Conservation (phyloP, 2,329 filamentous ascomycete species). For the Chaetomium strumarium region DNA sequence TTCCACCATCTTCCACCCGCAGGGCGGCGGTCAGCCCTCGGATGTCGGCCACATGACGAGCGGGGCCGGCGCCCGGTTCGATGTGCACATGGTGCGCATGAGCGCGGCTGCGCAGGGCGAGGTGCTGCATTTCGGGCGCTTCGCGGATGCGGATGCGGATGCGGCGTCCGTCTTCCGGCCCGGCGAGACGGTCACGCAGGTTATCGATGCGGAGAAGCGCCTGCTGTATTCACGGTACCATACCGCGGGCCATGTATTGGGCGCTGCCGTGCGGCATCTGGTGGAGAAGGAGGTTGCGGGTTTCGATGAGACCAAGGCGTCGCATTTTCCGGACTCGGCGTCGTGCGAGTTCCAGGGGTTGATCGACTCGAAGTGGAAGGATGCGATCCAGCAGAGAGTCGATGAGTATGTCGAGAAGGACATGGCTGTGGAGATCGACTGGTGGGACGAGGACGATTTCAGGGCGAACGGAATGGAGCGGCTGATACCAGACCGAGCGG, state of each 20-base stretch:
- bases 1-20: constrained; percentile 68
- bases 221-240: constrained; percentile 62
- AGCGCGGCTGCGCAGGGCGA: constrained; percentile 43
- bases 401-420: constrained; percentile 51
- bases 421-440: constrained; percentile 46
- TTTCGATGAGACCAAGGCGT: constrained; percentile 64
- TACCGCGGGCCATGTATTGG: constrained; percentile 68
- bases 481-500: too few species aligned
- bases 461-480: too few species aligned
- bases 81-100: constrained; percentile 53
- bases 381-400: constrained; percentile 53
- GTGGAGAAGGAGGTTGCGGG: constrained; percentile 44
- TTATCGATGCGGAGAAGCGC: constrained; percentile 55
- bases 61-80: constrained; percentile 33
- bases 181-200: constrained; percentile 46
- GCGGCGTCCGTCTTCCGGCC: constrained; percentile 31
- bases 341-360: constrained; percentile 61
- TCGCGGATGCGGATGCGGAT: constrained; percentile 35
- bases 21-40: constrained; percentile 68
- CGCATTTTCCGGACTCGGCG: constrained; percentile 63
- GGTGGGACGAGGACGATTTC: too few species aligned
- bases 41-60: constrained; percentile 55
- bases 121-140: constrained; percentile 62
- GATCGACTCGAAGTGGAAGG: constrained; percentile 60
- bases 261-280: constrained; percentile 58